Conservation (phyloP, 2,329 filamentous ascomycete species). For the Xylaria sp. region DNA sequence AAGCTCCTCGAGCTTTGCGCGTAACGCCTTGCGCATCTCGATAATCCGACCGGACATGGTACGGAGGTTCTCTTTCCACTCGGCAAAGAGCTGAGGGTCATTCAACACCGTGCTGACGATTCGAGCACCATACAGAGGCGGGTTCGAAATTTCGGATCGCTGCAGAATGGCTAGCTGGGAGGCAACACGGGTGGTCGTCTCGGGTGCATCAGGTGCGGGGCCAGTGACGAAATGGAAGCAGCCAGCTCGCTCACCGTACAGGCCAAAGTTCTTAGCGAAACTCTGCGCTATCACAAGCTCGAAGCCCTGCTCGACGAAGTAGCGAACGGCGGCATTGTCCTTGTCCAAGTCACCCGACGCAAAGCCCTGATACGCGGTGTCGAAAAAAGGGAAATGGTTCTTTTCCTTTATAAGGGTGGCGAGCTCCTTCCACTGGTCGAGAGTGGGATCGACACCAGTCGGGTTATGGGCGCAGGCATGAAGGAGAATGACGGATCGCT, state of each 20-base stretch:
- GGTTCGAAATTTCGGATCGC: conserved; percentile 97
- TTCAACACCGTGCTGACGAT: conserved; percentile 89
- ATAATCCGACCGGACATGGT: conserved; percentile 98
- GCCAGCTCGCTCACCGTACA: conserved; percentile 95
- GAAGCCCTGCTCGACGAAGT: conserved; percentile 93
- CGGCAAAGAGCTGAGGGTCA: conserved; percentile 79
- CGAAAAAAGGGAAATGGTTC: conserved; percentile 97
- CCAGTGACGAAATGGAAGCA: conserved; percentile 93
- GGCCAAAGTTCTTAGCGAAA: conserved; percentile 97
- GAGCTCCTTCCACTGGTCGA: conserved; percentile 94
- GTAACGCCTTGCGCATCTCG: conserved; percentile 83
- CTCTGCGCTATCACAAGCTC: conserved; percentile 89
- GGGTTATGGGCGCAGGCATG: conserved; percentile 99
- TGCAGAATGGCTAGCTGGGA: conserved; percentile 94
- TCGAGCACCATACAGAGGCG: conserved; percentile 90
- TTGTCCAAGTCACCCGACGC: conserved; percentile 87
- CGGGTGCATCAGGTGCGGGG: conserved; percentile 72
- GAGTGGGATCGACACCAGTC: conserved; percentile 93
- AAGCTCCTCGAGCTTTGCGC: conserved; percentile 82
- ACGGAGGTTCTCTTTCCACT: conserved; percentile 92
- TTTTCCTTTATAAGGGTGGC: conserved; percentile 79
- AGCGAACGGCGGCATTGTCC: conserved; percentile 91
- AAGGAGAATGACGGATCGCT: conserved; percentile 86
- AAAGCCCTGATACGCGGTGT: conserved; percentile 97
- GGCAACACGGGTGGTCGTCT: conserved; percentile 72